These are phyloP conservation scores for Phytophthora kernoviae DNA, from an alignment of 352 stramenopile species.

Conservation along the genomic window DNA sequence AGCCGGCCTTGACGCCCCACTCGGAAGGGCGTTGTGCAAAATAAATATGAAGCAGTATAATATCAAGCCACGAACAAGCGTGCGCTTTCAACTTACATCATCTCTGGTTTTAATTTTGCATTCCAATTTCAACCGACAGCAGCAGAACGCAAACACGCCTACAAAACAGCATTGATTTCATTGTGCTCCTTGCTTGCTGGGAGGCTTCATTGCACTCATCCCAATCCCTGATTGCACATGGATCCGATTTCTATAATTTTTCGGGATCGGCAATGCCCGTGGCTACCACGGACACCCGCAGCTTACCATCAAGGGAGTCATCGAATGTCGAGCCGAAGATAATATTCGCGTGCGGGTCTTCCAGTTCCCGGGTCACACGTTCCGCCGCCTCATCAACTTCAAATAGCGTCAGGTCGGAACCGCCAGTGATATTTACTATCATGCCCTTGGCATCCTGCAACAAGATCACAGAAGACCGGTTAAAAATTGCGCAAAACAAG, in stretches of 20 bases:
- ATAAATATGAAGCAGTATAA: slow-evolving; percentile 48
- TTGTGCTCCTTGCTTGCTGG: neutral
- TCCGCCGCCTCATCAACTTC: slow-evolving; percentile 90
- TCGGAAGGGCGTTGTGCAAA: slow-evolving; percentile 34
- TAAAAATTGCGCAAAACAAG: neutral
- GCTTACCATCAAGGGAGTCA: slow-evolving; percentile 76
- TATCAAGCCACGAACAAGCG: slow-evolving; percentile 25
- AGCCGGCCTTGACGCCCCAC: slow-evolving; percentile 22
- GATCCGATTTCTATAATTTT: slow-evolving; percentile 62
- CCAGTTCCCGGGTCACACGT: slow-evolving; percentile 86
- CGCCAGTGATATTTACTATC: slow-evolving; percentile 95
- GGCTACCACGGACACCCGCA: slow-evolving; percentile 87
- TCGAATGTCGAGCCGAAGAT: slow-evolving; percentile 90
- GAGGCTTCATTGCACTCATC: slow-evolving; percentile 2
- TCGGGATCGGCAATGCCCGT: slow-evolving; percentile 85
- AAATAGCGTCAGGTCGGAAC: slow-evolving; percentile 93
- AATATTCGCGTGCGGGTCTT: slow-evolving; percentile 88
- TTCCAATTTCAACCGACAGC: neutral
- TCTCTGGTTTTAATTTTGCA: neutral
- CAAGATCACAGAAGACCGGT: slow-evolving; percentile 2
- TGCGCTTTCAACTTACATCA: neutral
- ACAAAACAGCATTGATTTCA: neutral
- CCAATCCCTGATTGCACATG: neutral
- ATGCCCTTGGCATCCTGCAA: slow-evolving; percentile 89
- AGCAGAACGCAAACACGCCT: slow-evolving; percentile 8